Evolutionary conservation across 148 eudicot genomes (phyloP), one percentile per base, ranked within the genome.

Genomic region (Polygonum aviculare): DNA sequence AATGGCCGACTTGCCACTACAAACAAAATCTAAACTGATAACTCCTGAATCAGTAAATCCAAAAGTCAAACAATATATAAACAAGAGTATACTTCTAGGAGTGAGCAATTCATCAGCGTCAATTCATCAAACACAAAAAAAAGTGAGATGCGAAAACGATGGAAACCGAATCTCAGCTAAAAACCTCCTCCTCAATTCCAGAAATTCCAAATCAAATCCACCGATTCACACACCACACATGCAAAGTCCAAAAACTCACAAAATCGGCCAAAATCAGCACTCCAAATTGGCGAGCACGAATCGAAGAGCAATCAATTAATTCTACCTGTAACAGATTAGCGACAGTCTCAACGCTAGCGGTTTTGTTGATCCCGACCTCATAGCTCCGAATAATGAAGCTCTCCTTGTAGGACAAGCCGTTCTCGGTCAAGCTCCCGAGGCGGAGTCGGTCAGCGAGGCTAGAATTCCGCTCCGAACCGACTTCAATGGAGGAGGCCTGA

Each of bases 331-430:
- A 79, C 11, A 94, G 87, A 88, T 94, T 94, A 44, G 98, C 98
- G 74, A 94, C 89, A 22, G 96, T 94, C 72, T 94, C 96, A 78
- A 94, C 91, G 59, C 97, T 94, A 45, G 96, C 98, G 82, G 97
- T 94, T 65, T 94, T 94, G 78, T 94, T 92, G 74, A 89, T 89
- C 83, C 98, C 97, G 78, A 92, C 98, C 76, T 94, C 98, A 80
- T 94, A 92, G 65, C 92, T 82, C 76, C 98, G 83, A 2, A 94
- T 89, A 15, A 94, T 88, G 78, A 92, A 94, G 77, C 83, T 87
- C 85, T 94, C 98, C 78, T 90, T 94, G 76, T 90, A 94, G 2
- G 96, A 89, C 76, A 92, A 73, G 5, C 95, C 93, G 77, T 92
- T 90, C 54, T 88, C 93, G 52, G 90, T 82, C 86, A 92, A 86